Base-by-base conservation (phyloP, 306 rosid species). In the Acacia confusa region DNA sequence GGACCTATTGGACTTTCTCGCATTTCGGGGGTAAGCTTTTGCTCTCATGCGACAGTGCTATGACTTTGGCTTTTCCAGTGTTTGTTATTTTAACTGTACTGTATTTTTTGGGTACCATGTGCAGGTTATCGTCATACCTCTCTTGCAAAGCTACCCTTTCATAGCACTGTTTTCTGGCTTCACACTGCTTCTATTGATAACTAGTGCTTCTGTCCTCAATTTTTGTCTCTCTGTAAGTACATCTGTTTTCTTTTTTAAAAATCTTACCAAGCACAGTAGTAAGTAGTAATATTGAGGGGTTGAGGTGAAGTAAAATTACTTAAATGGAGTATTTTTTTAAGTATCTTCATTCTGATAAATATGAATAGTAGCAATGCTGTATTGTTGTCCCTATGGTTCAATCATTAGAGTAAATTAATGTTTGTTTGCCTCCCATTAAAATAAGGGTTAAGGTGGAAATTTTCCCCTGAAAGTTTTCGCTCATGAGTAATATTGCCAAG, bases 41-140 rank as follows among this genome's bases (percentile, higher is more conserved):
- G 86, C 36, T 75, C 50, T 7, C 43, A 41, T 76, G 16, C 43
- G 34, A 13, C 15, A 20, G 40, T 22, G 9, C 19, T 60, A 24
- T 52, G 67, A 53, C 43, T 34, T 81, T 28, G 6, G 5, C 69
- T 17, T 74, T 55, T 27, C 61, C 65, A 52, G 17, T 11, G 66
- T 13, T 63, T 6, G 45, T 50, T 36, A 75, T 45, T 70, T 76
- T n/a, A 78, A 69, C 53, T 72, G 27, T 66, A 17, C 0, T 19
- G 3, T 50, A 24, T 9, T 58, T 74, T 30, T 48, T 24, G 75
- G 71, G 32, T 65, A 22, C 41, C 32, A 11, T 43, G 25, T 86
- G 82, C 90, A 94, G 97, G 78, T 66, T 57, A 40, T 94, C 76
- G 70, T 87, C 10, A 90, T 94, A 76, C 98, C 97, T 9, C 77